Percentiles rank a stretch among this genome's conserved stretches.
Conservation (phyloP, 108 stramenopile genomes). For the Discostella stelligeroides region DNA sequence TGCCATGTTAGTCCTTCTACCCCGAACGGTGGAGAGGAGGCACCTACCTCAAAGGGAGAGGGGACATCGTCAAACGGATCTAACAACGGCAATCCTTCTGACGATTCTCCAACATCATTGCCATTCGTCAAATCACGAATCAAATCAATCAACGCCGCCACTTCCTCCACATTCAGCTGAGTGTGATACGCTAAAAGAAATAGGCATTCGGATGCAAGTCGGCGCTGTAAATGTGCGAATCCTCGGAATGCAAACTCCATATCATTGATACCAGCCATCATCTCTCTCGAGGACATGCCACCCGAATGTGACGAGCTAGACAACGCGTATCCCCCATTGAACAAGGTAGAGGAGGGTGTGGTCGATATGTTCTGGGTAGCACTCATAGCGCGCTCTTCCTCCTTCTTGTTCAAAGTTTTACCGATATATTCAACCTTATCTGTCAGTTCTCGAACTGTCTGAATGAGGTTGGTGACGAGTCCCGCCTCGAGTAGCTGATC, state of each 20-base stretch:
- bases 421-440: conserved; percentile 29
- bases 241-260: conserved; percentile 54
- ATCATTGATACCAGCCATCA: conserved; percentile 32
- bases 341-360: too few species aligned
- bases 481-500: conserved; percentile 60
- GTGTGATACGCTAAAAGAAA: conserved; percentile 83
- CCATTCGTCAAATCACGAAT: conserved; percentile 67
- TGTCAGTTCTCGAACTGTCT: conserved; percentile 58
- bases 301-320: conserved; percentile 12
- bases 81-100: conserved; percentile 51
- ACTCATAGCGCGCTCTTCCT: background rate
- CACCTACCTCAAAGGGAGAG: conserved; percentile 37
- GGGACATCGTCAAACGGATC: conserved; percentile 76
- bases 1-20: conserved; percentile 6
- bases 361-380: too few species aligned
- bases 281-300: background rate
- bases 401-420: conserved; percentile 32
- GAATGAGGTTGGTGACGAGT: conserved; percentile 60
- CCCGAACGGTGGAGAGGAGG: conserved; percentile 2
- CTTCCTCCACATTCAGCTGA: conserved; percentile 64
- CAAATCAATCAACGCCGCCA: conserved; percentile 65
- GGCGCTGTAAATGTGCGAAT: conserved; percentile 63
- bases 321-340: background rate
- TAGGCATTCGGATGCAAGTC: conserved; percentile 66
- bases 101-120: background rate